Conservation (phyloP, 1,284 basidiomycete genomes). For the Gymnopus androsaceus region DNA sequence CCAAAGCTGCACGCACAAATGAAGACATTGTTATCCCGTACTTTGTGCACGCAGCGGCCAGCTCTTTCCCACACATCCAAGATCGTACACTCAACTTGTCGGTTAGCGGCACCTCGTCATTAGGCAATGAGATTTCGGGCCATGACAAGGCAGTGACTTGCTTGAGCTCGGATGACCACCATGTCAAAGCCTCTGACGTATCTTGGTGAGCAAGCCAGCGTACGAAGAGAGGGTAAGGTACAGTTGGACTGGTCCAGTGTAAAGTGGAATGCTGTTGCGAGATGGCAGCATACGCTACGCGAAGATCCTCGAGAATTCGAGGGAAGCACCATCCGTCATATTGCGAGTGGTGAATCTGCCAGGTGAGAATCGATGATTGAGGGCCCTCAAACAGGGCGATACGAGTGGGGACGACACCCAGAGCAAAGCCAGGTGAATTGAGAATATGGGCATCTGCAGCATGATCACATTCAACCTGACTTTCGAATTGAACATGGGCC, state of each 20-base stretch:
- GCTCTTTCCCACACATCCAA: no score
- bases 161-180: no score
- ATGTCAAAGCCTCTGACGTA: no score
- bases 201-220: no score
- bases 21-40: background rate
- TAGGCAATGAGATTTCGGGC: no score
- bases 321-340: conserved; percentile 1
- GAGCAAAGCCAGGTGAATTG: background rate
- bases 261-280: no score
- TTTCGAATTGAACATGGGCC: no score
- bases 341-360: background rate
- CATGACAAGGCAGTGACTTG: no score
- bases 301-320: background rate
- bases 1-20: background rate
- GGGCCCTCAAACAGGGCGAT: background rate
- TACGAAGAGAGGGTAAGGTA: no score
- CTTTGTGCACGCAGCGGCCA: background rate
- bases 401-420: background rate
- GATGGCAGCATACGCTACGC: background rate
- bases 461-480: background rate
- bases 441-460: background rate
- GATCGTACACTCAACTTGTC: no score
- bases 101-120: no score
- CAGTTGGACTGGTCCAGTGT: no score
- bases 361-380: background rate